Evolutionary conservation across 352 stramenopile genomes (phyloP), one percentile per base, ranked within the genome.

Genomic region (Phytophthora melonis): DNA sequence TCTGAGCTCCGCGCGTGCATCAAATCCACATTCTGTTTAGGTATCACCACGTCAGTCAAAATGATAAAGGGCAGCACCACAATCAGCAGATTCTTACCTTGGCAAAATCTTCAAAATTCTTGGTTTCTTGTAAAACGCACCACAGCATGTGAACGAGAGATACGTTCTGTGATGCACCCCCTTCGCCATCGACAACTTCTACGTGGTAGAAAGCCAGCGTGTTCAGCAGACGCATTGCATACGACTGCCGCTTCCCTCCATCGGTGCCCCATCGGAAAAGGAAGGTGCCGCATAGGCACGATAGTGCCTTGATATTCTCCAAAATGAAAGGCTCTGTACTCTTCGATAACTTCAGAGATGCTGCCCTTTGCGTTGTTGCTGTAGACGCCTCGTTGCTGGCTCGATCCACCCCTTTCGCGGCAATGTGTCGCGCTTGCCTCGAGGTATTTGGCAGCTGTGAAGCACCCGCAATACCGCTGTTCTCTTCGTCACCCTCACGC

Each of bases 101-200:
- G 5, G 66, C 68, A 41, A 84, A 92, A 9, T 81, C 72, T 60
- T 91, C 84, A 64, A 90, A 84, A 56, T 82, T 65, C 19, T 81
- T 79, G 10, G 63, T 76, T 14, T 93, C 86, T 74, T 90, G 84
- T 5, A 92, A 74, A 19, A 87, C 80, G 23, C 79, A 88, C 86
- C 86, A 93, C 16, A 93, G 66, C 27, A 89, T 72, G 34, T 74
- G 67, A 25, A 93, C 79, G 18, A 92, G 59, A 6, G 84, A 84
- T 3, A 86, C 58, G 5, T 59, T 65, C 7, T 59, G 16, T 9
- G 47, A 41, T 16, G 23, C 52, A 49, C 53, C 56, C 39, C 49
- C 60, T 41, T 61, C 65, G 25, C n/a, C 59, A 58, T 39, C 61
- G 3, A 67, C 36, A 59, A 78, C 54, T 3, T 76, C 52, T 0